A percentile compares a stretch with the other conserved stretches of the same genome.
phyloP scores from a whole-genome alignment of 306 rosid species.

The Castanea sativa region DNA sequence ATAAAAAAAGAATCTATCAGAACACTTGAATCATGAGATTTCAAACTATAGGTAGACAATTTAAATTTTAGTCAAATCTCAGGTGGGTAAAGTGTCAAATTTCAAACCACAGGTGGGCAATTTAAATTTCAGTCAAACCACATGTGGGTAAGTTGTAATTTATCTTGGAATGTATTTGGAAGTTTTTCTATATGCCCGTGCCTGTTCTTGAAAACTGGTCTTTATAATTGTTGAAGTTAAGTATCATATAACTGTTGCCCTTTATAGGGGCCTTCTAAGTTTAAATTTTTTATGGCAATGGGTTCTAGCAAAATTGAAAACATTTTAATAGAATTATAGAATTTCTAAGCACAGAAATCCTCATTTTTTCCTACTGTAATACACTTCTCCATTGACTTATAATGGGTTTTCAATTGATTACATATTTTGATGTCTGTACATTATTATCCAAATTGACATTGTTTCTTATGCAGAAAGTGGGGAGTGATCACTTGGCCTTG shows the following conservation, averaged over 20 bases:
- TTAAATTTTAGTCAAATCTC: no score
- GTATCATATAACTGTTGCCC: not conserved
- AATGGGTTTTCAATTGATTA: not conserved
- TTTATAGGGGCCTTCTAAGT: not conserved
- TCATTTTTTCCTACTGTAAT: not conserved
- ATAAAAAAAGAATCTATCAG: no score
- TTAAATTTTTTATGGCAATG: not conserved
- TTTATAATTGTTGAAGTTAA: not conserved
- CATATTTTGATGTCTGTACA: not conserved
- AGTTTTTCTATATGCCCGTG: not conserved
- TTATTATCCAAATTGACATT: slow-evolving; percentile 12
- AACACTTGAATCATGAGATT: no score
- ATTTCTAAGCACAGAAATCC: not conserved
- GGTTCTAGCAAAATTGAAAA: not conserved
- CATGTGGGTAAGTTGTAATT: no score
- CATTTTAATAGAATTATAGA: not conserved
- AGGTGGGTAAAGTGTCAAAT: no score
- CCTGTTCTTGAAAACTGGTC: not conserved
- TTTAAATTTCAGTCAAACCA: no score
- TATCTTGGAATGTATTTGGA: not conserved
- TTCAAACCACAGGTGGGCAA: no score
- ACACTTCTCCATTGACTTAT: not conserved
- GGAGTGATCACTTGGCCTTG: slow-evolving; percentile 86
- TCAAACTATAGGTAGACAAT: no score
- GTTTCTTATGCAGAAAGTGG: slow-evolving; percentile 52